A percentile compares a stretch with the other conserved stretches of the same genome.
phyloP scores from a whole-genome alignment of 768 basidiomycete species.

The Trametes coccinea region DNA sequence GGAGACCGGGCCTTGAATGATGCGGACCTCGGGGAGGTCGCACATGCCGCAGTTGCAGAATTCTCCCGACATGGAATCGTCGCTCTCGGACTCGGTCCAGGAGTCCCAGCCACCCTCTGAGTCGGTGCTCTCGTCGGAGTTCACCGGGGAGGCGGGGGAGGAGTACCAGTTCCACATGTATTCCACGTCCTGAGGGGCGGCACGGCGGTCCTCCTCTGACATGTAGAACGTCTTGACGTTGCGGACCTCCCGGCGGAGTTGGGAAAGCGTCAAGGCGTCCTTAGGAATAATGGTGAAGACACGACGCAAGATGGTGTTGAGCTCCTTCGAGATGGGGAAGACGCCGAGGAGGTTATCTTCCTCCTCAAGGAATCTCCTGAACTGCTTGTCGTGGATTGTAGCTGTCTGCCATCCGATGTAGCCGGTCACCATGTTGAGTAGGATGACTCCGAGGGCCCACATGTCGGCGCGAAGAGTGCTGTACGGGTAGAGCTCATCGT shows the following conservation, averaged over 20 bases:
- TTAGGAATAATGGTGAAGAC: constrained; percentile 31
- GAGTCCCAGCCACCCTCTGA: constrained; percentile 9
- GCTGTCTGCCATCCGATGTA: constrained; percentile 80
- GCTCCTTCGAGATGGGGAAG: constrained; percentile 70
- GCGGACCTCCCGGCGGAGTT: constrained; percentile 24
- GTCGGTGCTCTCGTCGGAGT: background rate
- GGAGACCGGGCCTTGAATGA: too few species aligned
- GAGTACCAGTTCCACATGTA: constrained; percentile 11
- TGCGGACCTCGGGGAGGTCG: too few species aligned
- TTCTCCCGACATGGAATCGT: background rate
- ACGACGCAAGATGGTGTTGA: constrained; percentile 65
- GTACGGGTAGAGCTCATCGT: constrained; percentile 47
- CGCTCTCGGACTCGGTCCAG: constrained; percentile 13
- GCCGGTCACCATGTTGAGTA: constrained; percentile 79
- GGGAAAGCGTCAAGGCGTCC: constrained; percentile 22
- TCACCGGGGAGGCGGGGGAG: background rate
- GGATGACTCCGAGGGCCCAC: constrained; percentile 77
- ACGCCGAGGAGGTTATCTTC: constrained; percentile 62
- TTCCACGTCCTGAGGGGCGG: background rate
- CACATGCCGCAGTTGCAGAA: too few species aligned
- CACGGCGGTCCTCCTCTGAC: constrained; percentile 12
- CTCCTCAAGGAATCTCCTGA: constrained; percentile 61
- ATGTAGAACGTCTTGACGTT: constrained; percentile 33
- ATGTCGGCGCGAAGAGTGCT: constrained; percentile 66
- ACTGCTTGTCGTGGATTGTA: constrained; percentile 64